Conservation (phyloP, 2,329 filamentous ascomycete genomes). For the Dactylellina haptotyla region DNA sequence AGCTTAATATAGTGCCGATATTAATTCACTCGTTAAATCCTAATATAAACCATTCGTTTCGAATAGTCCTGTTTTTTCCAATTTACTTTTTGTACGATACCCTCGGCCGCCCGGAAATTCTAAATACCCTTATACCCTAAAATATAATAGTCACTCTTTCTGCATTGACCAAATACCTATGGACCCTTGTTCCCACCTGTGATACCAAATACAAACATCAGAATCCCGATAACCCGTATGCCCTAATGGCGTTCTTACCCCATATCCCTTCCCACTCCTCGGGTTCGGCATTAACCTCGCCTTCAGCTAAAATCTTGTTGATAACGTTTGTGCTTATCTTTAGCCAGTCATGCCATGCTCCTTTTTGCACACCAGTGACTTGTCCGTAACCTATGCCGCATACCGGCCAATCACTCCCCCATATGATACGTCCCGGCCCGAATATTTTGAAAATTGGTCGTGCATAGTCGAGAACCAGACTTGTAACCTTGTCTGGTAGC, state of each 20-base stretch:
- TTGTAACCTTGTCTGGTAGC: slow-evolving; percentile 17
- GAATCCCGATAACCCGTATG: slow-evolving; percentile 11
- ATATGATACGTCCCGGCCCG: slow-evolving; percentile 79
- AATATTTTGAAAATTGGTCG: slow-evolving; percentile 77
- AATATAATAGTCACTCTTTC: slow-evolving; percentile 17
- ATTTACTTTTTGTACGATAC: slow-evolving; percentile 32
- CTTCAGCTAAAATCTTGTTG: slow-evolving; percentile 12
- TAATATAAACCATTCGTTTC: neutral
- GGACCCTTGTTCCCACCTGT: too few relatives aligned
- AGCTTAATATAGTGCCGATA: neutral
- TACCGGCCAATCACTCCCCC: slow-evolving; percentile 92
- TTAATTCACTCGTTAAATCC: neutral
- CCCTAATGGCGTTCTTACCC: slow-evolving; percentile 27
- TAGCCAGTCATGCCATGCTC: slow-evolving; percentile 37
- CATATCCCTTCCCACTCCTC: slow-evolving; percentile 44
- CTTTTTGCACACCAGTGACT: slow-evolving; percentile 55
- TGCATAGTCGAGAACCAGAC: slow-evolving; percentile 30
- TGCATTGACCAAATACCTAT: neutral
- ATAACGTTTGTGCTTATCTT: slow-evolving; percentile 11
- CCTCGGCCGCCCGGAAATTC: too few relatives aligned
- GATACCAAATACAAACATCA: neutral
- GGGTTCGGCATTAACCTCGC: neutral
- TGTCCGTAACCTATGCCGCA: slow-evolving; percentile 72
- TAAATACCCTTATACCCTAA: slow-evolving; percentile 6
- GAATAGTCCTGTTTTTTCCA: neutral